Conservation (phyloP, 2,329 filamentous ascomycete species). For the Ascochyta koolunga region DNA sequence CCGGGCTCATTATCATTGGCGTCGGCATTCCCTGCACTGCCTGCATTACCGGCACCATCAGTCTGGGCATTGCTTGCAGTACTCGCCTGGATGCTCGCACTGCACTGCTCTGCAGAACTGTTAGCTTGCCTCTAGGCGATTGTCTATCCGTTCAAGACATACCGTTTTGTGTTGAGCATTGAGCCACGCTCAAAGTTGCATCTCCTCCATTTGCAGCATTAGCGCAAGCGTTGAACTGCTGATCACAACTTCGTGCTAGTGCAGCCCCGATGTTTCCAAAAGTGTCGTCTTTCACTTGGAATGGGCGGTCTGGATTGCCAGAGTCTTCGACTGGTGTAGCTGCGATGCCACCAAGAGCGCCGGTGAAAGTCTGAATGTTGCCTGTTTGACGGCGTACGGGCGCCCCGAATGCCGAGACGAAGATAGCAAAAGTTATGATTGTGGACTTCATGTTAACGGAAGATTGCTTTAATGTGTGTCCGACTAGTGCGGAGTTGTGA, state of each 20-base stretch:
- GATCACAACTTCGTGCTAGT: conserved; percentile 65
- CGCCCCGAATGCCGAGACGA: neutral
- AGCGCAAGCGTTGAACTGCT: conserved; percentile 67
- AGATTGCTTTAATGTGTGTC: neutral
- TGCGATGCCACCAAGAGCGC: conserved; percentile 59
- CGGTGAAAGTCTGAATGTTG: conserved; percentile 49
- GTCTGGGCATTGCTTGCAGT: neutral
- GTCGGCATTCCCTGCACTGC: neutral
- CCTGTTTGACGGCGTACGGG: conserved; percentile 8
- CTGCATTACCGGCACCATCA: neutral
- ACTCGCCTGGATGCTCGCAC: conserved; percentile 16
- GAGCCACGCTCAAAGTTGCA: conserved; percentile 50
- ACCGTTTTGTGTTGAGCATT: conserved; percentile 63
- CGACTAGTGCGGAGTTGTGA: neutral
- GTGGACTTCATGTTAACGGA: conserved; percentile 2
- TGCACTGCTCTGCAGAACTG: conserved; percentile 21
- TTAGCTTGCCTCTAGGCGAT: neutral
- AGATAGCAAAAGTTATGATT: conserved; percentile 4
- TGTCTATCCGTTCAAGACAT: neutral
- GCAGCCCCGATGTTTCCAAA: conserved; percentile 64
- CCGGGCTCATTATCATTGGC: neutral
- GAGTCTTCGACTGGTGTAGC: conserved; percentile 60
- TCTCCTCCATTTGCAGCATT: conserved; percentile 61
- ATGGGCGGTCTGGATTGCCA: conserved; percentile 55
- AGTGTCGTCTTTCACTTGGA: conserved; percentile 38